Base-by-base conservation (phyloP, 305 asterid species). In the Fraxinus baroniana region DNA sequence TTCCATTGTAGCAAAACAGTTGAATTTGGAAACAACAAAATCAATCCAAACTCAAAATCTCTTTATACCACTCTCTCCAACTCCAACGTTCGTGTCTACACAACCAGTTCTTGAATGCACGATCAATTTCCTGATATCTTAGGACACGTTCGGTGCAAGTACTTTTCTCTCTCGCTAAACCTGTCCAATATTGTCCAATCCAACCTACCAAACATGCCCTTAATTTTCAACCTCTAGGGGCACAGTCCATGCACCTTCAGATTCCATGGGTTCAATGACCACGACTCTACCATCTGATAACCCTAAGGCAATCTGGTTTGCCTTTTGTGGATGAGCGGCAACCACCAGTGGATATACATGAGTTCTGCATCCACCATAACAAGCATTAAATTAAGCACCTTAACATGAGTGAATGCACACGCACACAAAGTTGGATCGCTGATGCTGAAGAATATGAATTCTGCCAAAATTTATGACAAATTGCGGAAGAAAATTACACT, bases 231-330 rank as follows among this genome's bases (percentile, higher is more conserved):
- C 17, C 28, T 55, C 77, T 8, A 80, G 84, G 3, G 80, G 74
- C 0, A 62, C 81, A 4, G 82, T 7, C 98, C 97, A 93, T 79
- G 77, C 64, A 33, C 87, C 90, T 77, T 87, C 78, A 28, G 90
- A 82, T 20, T 86, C 86, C 18, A 57, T 37, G 17, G 97, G 93
- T 85, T 91, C 94, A 26, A 94, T 71, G 37, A 92, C 44, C n/a
- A 87, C 88, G 1, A 94, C 94, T 82, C 87, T 85, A 18, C 98
- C 97, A 41, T 86, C 85, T 0, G 87, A 89, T 57, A 94, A 81
- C 35, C 98, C 98, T 84, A 94, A 41, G 0, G 96, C 97, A 18
- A 94, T 83, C 88, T 92, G 98, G 81, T 87, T 74, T 4, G 92
- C 90, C 78, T 90, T 88, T 24, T 77, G 71, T 7, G 97, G 97